Evolutionary conservation across 192 early-diverging fungal genomes (phyloP), one percentile per base, ranked within the genome.

Genomic region (Hyaloraphidium curvatum): DNA sequence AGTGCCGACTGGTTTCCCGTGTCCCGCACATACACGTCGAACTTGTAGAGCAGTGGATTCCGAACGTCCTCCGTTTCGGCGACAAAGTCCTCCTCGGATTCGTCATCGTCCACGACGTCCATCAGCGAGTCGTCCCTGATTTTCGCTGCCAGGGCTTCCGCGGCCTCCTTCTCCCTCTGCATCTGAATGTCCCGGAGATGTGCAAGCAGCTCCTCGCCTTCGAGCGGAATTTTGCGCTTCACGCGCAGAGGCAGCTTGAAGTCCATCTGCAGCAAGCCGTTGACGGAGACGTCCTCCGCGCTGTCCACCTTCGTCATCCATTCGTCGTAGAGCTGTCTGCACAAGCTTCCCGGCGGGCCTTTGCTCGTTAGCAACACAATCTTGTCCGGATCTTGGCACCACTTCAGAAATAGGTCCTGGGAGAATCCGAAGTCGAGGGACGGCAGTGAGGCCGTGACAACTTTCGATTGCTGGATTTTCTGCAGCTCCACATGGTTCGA

Each of bases 351-450:
- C n/a, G n/a, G n/a, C n/a, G n/a, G n/a, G n/a, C n/a, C n/a, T n/a
- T n/a, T n/a, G n/a, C n/a, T n/a, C 9, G 33, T 37, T 7, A 37
- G n/a, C 9, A n/a, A 37, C 33, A 7, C 7, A 37, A 37, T 37
- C 33, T n/a, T 37, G 33, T 51, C 22, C 29, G 41, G 31, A 13
- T 53, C 41, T 1, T 17, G 27, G 62, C 73, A 79, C 86, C 84
- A 86, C 30, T 74, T 69, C 33, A 80, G 58, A 54, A 97, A 81
- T 28, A 93, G 63, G 26, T 86, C 79, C 39, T 81, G 66, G 1
- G 87, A 78, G 58, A 78, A 87, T 23, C 94, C 91, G 30, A 75
- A 71, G 2, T 86, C 81, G 62, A 97, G 69, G 30, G 81, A 76
- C n/a, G 77, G 57, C 27, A 81, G 69, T 16, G 81, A 79, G 5